A percentile compares a stretch with the other conserved stretches of the same genome.
These are phyloP conservation scores for Ogataea neopini DNA, from an alignment of 805 yeast genomes.

Conservation along the genomic window DNA sequence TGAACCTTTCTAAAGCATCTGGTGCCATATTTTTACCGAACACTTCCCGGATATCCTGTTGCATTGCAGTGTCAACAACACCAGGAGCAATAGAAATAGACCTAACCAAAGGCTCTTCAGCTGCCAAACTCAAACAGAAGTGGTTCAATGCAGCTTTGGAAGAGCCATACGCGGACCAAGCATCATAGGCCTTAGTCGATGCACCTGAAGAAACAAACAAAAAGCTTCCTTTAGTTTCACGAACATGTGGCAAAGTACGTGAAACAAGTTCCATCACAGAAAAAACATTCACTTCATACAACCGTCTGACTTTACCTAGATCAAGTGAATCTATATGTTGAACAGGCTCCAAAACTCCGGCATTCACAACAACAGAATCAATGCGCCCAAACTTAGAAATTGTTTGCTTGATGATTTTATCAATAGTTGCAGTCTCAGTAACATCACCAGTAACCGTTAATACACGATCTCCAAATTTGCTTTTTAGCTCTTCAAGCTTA, in stretches of 20 bases:
- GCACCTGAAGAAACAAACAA: constrained; percentile 93
- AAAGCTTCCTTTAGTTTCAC: constrained; percentile 56
- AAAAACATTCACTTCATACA: constrained; percentile 78
- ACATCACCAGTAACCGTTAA: constrained; percentile 62
- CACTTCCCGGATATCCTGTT: constrained; percentile 67
- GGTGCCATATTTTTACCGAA: constrained; percentile 61
- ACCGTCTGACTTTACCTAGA: constrained; percentile 56
- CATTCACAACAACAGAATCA: constrained; percentile 71
- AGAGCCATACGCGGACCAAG: constrained; percentile 92
- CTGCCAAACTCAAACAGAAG: constrained; percentile 63
- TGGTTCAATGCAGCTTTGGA: constrained; percentile 91
- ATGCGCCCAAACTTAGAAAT: constrained; percentile 53
- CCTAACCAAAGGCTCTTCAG: constrained; percentile 61
- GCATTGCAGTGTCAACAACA: constrained; percentile 92
- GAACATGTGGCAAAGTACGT: constrained; percentile 57
- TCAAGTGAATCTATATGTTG: constrained; percentile 51
- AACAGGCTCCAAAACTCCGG: constrained; percentile 85
- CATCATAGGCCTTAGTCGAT: constrained; percentile 58
- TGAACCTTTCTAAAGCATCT: constrained; percentile 60
- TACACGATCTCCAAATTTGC: constrained; percentile 49
- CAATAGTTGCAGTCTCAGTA: constrained; percentile 40
- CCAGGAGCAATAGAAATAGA: constrained; percentile 89
- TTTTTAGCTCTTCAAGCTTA: constrained; percentile 38
- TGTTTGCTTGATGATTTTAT: constrained; percentile 45
- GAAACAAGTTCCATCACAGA: constrained; percentile 64